Percentiles rank a stretch among this genome's conserved stretches.
Conservation (phyloP, 1,139 yeast species). For the Meyerozyma smithsonii region DNA sequence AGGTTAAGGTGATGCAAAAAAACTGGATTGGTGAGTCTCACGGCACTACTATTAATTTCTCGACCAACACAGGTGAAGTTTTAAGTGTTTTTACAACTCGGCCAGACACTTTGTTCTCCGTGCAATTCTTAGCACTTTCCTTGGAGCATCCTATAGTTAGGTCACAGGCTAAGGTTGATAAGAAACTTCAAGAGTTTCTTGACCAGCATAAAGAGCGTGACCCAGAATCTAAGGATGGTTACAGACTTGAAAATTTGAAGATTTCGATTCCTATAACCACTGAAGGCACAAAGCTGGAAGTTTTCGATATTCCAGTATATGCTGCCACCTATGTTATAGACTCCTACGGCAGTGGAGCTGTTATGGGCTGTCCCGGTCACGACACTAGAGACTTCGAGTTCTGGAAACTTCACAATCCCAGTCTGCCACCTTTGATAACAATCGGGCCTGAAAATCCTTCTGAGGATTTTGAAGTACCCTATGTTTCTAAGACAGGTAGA, state of each 20-base stretch:
- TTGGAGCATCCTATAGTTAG: conserved; percentile 60
- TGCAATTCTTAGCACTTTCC: conserved; percentile 78
- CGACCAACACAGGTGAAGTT: conserved; percentile 12
- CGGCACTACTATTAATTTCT: conserved; percentile 69
- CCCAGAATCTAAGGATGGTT: conserved; percentile 61
- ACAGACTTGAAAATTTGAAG: conserved; percentile 36
- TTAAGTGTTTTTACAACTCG: conserved; percentile 76
- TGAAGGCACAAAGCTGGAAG: conserved; percentile 12
- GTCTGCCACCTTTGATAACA: conserved; percentile 33
- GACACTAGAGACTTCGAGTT: conserved; percentile 78
- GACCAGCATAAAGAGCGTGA: conserved; percentile 30
- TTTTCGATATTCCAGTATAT: conserved; percentile 59
- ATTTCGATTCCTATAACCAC: conserved; percentile 61
- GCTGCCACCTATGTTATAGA: conserved; percentile 88
- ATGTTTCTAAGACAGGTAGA: conserved; percentile 46
- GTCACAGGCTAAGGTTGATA: conserved; percentile 29
- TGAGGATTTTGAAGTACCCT: conserved; percentile 29
- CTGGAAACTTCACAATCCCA: conserved; percentile 63
- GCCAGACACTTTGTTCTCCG: conserved; percentile 80
- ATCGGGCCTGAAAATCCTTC: conserved; percentile 32
- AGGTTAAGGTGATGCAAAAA: conserved; percentile 83
- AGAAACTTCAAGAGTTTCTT: conserved; percentile 44
- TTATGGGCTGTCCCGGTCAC: conserved; percentile 97
- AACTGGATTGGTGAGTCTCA: conserved; percentile 90
- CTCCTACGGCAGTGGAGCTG: conserved; percentile 85